These are phyloP conservation scores for Monascus ruber DNA, from an alignment of 2,329 filamentous ascomycete species.

Conservation along the genomic window DNA sequence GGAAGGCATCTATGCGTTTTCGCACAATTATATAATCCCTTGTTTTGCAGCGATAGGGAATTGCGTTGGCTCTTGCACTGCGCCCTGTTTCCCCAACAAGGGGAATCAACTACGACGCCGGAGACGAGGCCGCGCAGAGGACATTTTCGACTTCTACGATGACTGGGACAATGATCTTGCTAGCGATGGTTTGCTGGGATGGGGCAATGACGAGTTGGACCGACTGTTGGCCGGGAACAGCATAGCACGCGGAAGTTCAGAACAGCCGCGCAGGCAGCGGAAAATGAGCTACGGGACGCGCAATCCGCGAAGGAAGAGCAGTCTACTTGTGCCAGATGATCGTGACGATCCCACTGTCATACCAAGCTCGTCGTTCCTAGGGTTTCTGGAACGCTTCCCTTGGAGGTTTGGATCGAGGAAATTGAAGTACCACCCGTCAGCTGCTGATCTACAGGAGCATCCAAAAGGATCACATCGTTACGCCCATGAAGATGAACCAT, in stretches of 20 bases:
- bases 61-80: conserved; percentile 59
- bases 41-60: conserved; percentile 59
- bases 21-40: conserved; percentile 72
- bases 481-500: conserved; percentile 53
- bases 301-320: conserved; percentile 47
- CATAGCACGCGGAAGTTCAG: conserved; percentile 27
- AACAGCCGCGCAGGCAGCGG: conserved; percentile 60
- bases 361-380: conserved; percentile 71
- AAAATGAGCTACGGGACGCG: conserved; percentile 85
- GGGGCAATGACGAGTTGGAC: conserved; percentile 79
- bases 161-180: conserved; percentile 69
- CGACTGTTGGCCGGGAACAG: conserved; percentile 62
- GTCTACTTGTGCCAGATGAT: conserved; percentile 38
- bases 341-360: conserved; percentile 72
- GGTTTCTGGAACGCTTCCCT: conserved; percentile 72
- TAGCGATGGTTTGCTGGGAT: conserved; percentile 55
- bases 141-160: conserved; percentile 94
- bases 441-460: conserved; percentile 80
- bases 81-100: conserved; percentile 54
- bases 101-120: conserved; percentile 64
- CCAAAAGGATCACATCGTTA: conserved; percentile 45
- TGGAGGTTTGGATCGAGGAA: conserved; percentile 72
- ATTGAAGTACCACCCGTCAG: conserved; percentile 78
- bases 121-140: conserved; percentile 59
- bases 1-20: conserved; percentile 78